A percentile compares a stretch with the other conserved stretches of the same genome.
Evolutionary conservation across 106 monocot genomes (phyloP).

Genomic region (Amphibolis antarctica): DNA sequence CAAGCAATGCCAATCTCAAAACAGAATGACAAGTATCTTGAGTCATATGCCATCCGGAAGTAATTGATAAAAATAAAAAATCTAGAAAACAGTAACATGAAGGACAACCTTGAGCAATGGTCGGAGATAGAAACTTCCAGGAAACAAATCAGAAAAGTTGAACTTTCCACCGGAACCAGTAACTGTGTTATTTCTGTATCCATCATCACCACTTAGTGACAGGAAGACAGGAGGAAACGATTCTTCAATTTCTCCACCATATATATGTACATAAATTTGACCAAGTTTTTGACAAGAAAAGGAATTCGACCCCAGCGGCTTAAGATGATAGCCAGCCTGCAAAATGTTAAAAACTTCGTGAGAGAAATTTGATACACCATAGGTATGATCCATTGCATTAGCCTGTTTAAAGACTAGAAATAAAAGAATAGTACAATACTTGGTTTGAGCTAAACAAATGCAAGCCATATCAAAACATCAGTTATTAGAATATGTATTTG

Average conservation of each 20-base stretch:
- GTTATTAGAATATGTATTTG: too few species aligned
- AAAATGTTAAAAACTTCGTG: slow-evolving; percentile 6
- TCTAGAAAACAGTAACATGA: neutral
- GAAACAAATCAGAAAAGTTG: slow-evolving; percentile 70
- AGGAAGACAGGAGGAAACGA: slow-evolving; percentile 74
- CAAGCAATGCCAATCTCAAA: too few species aligned
- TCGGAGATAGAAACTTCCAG: slow-evolving; percentile 96
- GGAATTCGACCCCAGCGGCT: slow-evolving; percentile 38
- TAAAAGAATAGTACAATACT: neutral
- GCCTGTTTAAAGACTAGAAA: neutral
- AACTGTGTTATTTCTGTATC: slow-evolving; percentile 91
- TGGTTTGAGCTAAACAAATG: neutral
- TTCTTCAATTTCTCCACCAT: slow-evolving; percentile 32
- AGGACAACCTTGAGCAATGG: slow-evolving; percentile 77
- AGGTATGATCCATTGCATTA: neutral
- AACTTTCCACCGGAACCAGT: slow-evolving; percentile 66
- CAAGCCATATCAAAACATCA: neutral
- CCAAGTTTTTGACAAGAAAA: slow-evolving; percentile 89
- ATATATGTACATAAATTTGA: slow-evolving; percentile 60
- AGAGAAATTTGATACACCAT: neutral
- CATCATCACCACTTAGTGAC: slow-evolving; percentile 94
- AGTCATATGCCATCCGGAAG: neutral
- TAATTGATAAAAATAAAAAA: neutral
- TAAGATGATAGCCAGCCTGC: slow-evolving; percentile 83
- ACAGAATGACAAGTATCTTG: neutral